Evolutionary conservation across 257 asterid genomes (phyloP).

Genomic region (Lycium ferocissimum): DNA sequence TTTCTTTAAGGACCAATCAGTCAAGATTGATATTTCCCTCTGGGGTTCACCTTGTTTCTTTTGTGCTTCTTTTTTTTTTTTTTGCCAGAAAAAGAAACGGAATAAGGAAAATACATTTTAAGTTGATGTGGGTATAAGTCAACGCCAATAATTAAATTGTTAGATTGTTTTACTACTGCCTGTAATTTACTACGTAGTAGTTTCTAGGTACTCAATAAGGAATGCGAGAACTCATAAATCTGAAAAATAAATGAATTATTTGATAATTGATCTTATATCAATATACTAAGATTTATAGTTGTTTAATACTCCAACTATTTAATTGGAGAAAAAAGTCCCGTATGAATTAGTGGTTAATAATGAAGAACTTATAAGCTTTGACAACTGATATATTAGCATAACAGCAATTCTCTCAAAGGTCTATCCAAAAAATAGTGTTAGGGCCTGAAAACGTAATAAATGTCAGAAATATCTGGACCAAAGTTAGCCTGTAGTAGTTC

Average conservation of each 20-base stretch:
- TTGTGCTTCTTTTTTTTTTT: background rate
- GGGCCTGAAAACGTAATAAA: background rate
- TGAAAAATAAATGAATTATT: background rate
- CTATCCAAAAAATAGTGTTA: background rate
- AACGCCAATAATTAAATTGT: background rate
- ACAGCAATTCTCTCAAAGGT: background rate
- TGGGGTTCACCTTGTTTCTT: slow-evolving; percentile 16
- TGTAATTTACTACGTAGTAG: background rate
- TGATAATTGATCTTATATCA: background rate
- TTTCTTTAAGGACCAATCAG: background rate
- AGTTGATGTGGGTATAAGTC: background rate
- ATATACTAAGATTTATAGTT: background rate
- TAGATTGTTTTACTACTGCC: background rate
- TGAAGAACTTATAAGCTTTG: background rate
- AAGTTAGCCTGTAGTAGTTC: background rate
- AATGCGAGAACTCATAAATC: background rate
- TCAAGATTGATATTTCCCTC: slow-evolving; percentile 7
- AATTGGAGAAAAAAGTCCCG: background rate
- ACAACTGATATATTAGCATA: background rate
- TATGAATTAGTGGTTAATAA: background rate
- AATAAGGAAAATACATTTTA: background rate
- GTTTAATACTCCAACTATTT: background rate
- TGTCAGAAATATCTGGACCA: background rate
- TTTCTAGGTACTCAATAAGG: background rate
- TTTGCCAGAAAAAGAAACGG: background rate